A percentile compares a stretch with the other conserved stretches of the same genome.
Evolutionary conservation across 169 alveolate genomes (phyloP).

Genomic region (Eimeria necatrix): DNA sequence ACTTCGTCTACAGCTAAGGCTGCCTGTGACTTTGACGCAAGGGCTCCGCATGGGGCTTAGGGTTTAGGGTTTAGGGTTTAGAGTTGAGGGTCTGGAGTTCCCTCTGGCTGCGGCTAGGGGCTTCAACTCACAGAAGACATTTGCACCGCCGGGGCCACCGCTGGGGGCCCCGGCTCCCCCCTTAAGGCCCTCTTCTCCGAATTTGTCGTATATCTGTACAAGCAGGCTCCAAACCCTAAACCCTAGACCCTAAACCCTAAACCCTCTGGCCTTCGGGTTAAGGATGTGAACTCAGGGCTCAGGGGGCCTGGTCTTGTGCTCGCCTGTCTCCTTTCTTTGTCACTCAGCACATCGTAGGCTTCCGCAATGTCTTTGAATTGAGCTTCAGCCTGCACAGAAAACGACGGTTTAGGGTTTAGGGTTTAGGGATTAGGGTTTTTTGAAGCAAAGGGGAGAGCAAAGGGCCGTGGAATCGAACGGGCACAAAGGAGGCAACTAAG

Average conservation of each 20-base stretch:
- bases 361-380: conserved; percentile 93
- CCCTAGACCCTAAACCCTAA: too few relatives aligned
- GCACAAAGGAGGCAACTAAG: too few relatives aligned
- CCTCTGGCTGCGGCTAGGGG: not conserved
- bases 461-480: too few relatives aligned
- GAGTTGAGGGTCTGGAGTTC: too few relatives aligned
- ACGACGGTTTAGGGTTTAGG: not conserved
- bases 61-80: too few relatives aligned
- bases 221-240: not conserved
- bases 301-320: too few relatives aligned
- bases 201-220: conserved; percentile 61
- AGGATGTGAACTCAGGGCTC: too few relatives aligned
- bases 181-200: conserved; percentile 81
- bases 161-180: conserved; percentile 65
- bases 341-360: conserved; percentile 95
- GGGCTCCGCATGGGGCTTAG: too few relatives aligned
- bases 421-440: not conserved
- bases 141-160: not conserved
- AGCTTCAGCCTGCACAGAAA: conserved; percentile 81
- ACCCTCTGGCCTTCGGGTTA: too few relatives aligned
- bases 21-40: too few relatives aligned
- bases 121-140: not conserved
- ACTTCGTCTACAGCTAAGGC: too few relatives aligned
- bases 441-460: too few relatives aligned
- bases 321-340: conserved; percentile 89